Conservation (phyloP, 2,329 filamentous ascomycete species). For the Verticillium albo-atrum region DNA sequence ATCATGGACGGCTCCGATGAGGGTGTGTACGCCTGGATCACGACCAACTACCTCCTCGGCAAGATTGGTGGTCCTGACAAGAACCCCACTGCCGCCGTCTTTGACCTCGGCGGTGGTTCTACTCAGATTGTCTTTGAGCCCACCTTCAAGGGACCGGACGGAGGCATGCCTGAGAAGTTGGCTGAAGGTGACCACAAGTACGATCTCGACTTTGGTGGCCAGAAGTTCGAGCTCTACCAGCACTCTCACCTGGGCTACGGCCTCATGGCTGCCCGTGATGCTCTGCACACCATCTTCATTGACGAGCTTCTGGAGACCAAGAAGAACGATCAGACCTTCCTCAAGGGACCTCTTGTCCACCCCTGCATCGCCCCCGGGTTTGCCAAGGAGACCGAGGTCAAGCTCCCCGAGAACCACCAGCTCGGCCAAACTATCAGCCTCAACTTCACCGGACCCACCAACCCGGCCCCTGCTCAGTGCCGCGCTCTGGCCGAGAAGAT, state of each 20-base stretch:
- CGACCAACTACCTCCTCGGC: slow-evolving; percentile 94
- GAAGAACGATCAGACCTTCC: slow-evolving; percentile 59
- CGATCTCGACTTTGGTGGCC: slow-evolving; percentile 81
- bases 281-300: slow-evolving; percentile 74
- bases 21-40: slow-evolving; percentile 98
- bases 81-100: slow-evolving; percentile 86
- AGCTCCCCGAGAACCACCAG: slow-evolving; percentile 60
- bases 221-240: slow-evolving; percentile 90
- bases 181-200: slow-evolving; percentile 95
- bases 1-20: slow-evolving; percentile 98
- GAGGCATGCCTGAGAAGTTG: slow-evolving; percentile 82
- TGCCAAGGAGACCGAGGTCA: slow-evolving; percentile 67
- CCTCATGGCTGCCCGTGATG: slow-evolving; percentile 88
- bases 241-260: slow-evolving; percentile 97
- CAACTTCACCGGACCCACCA: slow-evolving; percentile 81
- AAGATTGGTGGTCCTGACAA: slow-evolving; percentile 94
- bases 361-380: slow-evolving; percentile 84
- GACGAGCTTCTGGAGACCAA: slow-evolving; percentile 65
- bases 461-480: slow-evolving; percentile 77
- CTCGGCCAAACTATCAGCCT: slow-evolving; percentile 63
- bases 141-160: slow-evolving; percentile 71
- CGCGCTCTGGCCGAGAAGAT: slow-evolving; percentile 87
- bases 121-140: slow-evolving; percentile 99
- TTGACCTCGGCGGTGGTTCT: slow-evolving; percentile 93
- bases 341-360: slow-evolving; percentile 68